A percentile compares a stretch with the other conserved stretches of the same genome.
These are phyloP conservation scores for Fusarium acutatum DNA, from an alignment of 2,329 filamentous ascomycete species.

Conservation along the genomic window DNA sequence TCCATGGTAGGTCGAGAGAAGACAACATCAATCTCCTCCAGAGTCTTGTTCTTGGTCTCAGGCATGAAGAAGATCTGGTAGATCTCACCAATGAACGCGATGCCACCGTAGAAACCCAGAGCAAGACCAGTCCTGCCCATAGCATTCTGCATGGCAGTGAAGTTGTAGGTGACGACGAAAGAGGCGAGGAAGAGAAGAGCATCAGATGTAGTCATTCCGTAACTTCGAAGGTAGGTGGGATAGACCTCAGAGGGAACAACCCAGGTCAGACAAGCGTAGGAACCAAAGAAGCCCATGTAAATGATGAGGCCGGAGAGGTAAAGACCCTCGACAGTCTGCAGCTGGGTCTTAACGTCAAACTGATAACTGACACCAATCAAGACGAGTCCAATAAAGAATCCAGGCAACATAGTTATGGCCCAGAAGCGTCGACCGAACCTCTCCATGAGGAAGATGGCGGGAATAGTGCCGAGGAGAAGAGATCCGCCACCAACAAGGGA, in stretches of 20 bases:
- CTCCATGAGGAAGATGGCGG: slow-evolving; percentile 76
- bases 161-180: slow-evolving; percentile 81
- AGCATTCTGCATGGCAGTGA: slow-evolving; percentile 72
- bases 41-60: slow-evolving; percentile 73
- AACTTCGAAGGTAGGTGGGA: slow-evolving; percentile 75
- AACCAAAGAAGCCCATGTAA: slow-evolving; percentile 75
- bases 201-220: slow-evolving; percentile 77
- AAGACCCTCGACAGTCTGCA: slow-evolving; percentile 61
- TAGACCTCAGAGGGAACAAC: slow-evolving; percentile 75
- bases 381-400: slow-evolving; percentile 75
- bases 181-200: slow-evolving; percentile 75
- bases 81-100: slow-evolving; percentile 74
- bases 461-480: slow-evolving; percentile 73
- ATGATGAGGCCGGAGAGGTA: slow-evolving; percentile 74
- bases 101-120: slow-evolving; percentile 78
- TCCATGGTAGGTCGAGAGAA: slow-evolving; percentile 71
- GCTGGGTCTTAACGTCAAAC: slow-evolving; percentile 57
- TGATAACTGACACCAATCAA: slow-evolving; percentile 72
- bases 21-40: slow-evolving; percentile 76
- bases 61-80: slow-evolving; percentile 81
- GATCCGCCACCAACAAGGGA: slow-evolving; percentile 75
- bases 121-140: slow-evolving; percentile 72
- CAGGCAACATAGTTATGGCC: slow-evolving; percentile 76
- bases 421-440: slow-evolving; percentile 77
- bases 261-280: slow-evolving; percentile 71